These are phyloP conservation scores for Apiotrichum gamsii DNA, from an alignment of 1,284 basidiomycete species.

Conservation along the genomic window DNA sequence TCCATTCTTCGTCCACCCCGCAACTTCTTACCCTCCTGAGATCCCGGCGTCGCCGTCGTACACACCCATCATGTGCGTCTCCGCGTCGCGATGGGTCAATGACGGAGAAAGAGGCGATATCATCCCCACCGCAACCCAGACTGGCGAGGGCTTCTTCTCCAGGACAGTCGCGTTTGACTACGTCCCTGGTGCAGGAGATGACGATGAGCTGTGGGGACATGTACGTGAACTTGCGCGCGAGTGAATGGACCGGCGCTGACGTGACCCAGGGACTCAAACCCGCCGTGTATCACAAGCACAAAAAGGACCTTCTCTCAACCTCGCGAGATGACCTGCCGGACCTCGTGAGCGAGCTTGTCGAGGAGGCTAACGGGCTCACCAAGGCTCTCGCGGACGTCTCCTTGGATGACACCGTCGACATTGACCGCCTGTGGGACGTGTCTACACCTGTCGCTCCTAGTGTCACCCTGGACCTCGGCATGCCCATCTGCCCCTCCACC, in stretches of 20 bases:
- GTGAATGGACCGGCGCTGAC: slow-evolving; percentile 1
- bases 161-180: slow-evolving; percentile 45
- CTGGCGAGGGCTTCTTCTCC: slow-evolving; percentile 18
- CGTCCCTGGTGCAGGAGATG: slow-evolving; percentile 47
- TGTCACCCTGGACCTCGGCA: slow-evolving; percentile 30
- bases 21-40: slow-evolving; percentile 27
- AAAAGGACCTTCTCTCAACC: slow-evolving; percentile 22
- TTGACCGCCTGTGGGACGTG: too few relatives aligned
- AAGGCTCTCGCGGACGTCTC: background rate
- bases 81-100: slow-evolving; percentile 41
- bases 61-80: slow-evolving; percentile 46
- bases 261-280: slow-evolving; percentile 40
- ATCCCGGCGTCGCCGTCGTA: slow-evolving; percentile 26
- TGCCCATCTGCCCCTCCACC: background rate
- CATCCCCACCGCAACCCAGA: slow-evolving; percentile 29
- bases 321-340: slow-evolving; percentile 34
- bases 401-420: background rate
- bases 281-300: slow-evolving; percentile 32
- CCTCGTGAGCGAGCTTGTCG: slow-evolving; percentile 28
- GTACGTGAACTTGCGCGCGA: slow-evolving; percentile 20
- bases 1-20: slow-evolving; percentile 46
- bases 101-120: slow-evolving; percentile 20
- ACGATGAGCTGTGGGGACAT: slow-evolving; percentile 47
- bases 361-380: background rate
- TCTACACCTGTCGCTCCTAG: slow-evolving; percentile 8